These are phyloP conservation scores for Akanthomyces dipterigenus DNA, from an alignment of 2,329 filamentous ascomycete species.

Conservation along the genomic window DNA sequence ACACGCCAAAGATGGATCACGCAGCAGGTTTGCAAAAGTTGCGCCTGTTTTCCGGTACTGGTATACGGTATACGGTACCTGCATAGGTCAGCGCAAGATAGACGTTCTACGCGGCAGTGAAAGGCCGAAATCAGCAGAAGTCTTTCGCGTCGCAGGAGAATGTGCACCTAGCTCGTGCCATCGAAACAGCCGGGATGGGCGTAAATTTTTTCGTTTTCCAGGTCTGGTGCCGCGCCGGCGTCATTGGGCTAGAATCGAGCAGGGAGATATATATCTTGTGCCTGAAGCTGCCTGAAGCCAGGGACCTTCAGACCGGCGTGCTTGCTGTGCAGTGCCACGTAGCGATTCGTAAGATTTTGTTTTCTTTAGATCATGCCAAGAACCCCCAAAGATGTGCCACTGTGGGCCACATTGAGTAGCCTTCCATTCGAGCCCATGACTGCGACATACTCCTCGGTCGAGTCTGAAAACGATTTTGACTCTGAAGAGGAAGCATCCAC, in stretches of 20 bases:
- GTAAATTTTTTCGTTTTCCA: background rate
- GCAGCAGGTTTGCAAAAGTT: too few relatives aligned
- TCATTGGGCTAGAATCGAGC: background rate
- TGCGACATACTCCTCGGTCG: background rate
- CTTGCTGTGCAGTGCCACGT: background rate
- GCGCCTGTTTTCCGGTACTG: too few relatives aligned
- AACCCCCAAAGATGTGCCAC: background rate
- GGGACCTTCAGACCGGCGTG: background rate
- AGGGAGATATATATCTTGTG: background rate
- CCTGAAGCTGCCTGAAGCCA: background rate
- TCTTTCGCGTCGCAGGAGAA: too few relatives aligned
- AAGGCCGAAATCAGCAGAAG: too few relatives aligned
- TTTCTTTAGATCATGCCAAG: background rate
- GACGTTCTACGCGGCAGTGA: too few relatives aligned
- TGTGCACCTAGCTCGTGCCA: too few relatives aligned
- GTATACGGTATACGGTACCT: too few relatives aligned
- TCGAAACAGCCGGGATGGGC: background rate
- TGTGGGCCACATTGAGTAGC: background rate
- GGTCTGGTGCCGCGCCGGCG: too few relatives aligned
- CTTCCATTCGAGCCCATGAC: background rate
- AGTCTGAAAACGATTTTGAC: background rate
- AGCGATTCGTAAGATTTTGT: background rate
- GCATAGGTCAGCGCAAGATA: too few relatives aligned
- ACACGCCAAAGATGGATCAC: too few relatives aligned
- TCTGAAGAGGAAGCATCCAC: background rate